phyloP scores from a whole-genome alignment of 2,329 filamentous ascomycete species.

The Penicillium sp. region DNA sequence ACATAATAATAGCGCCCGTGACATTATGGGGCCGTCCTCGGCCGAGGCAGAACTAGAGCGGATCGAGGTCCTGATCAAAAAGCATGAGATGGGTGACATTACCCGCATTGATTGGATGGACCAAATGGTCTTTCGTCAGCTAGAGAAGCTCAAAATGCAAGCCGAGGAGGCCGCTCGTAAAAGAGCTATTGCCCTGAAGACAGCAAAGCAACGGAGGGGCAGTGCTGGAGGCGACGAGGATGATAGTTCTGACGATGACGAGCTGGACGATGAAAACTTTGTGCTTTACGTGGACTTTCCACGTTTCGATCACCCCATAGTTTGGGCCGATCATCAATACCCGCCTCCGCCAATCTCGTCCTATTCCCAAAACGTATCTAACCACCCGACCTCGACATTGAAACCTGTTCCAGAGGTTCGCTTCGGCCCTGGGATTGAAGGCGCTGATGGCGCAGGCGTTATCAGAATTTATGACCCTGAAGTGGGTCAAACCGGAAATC shows the following conservation, averaged over 20 bases:
- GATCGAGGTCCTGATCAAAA: constrained; percentile 89
- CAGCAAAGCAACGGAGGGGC: constrained; percentile 26
- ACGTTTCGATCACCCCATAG: constrained; percentile 91
- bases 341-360: constrained; percentile 81
- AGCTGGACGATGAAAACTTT: constrained; percentile 69
- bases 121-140: constrained; percentile 86
- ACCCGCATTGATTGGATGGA: constrained; percentile 94
- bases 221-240: constrained; percentile 41
- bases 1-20: constrained; percentile 52
- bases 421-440: constrained; percentile 86
- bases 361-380: constrained; percentile 67
- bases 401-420: constrained; percentile 88
- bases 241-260: constrained; percentile 46
- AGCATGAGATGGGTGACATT: constrained; percentile 98
- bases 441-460: constrained; percentile 63
- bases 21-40: constrained; percentile 60
- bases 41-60: constrained; percentile 86
- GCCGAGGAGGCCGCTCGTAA: constrained; percentile 69
- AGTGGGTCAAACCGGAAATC: constrained; percentile 86
- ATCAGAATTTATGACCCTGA: constrained; percentile 94
- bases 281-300: constrained; percentile 89
- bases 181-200: constrained; percentile 50
- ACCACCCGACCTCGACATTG: constrained; percentile 71
- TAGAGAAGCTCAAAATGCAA: constrained; percentile 76
- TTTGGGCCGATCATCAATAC: constrained; percentile 95